phyloP scores from a whole-genome alignment of 345 rosid genomes.

The Arabis alpina region DNA sequence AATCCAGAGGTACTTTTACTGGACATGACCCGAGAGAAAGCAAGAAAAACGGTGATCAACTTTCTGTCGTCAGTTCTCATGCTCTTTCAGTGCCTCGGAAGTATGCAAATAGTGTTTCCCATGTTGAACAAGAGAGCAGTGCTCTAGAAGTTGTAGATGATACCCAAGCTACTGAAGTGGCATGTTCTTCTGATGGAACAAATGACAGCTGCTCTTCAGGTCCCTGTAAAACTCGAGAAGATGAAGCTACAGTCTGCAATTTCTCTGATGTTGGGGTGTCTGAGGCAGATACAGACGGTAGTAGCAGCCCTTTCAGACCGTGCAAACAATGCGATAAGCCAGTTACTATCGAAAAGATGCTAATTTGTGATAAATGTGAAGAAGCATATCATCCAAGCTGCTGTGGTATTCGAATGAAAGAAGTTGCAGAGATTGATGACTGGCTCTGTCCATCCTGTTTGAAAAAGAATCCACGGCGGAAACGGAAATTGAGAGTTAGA shows the following conservation, averaged over 20 bases:
- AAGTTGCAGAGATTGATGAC: conserved; percentile 58
- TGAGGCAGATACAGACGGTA: conserved; percentile 45
- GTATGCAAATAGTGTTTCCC: conserved; percentile 35
- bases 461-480: conserved; percentile 47
- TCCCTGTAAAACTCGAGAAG: conserved; percentile 52
- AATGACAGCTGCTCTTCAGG: conserved; percentile 66
- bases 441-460: conserved; percentile 83
- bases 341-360: conserved; percentile 57
- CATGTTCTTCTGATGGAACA: conserved; percentile 46
- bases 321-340: conserved; percentile 71
- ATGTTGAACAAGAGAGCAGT: conserved; percentile 23
- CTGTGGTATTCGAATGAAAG: conserved; percentile 59
- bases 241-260: conserved; percentile 63
- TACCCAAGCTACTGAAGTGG: conserved; percentile 15
- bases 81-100: conserved; percentile 45
- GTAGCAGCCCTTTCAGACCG: conserved; percentile 45
- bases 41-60: conserved; percentile 48
- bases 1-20: conserved; percentile 40
- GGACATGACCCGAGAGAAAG: conserved; percentile 38
- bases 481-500: conserved; percentile 53
- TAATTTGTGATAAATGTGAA: conserved; percentile 90
- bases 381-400: conserved; percentile 81
- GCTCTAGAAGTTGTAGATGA: conserved; percentile 11
- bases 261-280: conserved; percentile 58
- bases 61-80: conserved; percentile 53